These are phyloP conservation scores for Jatropha multifida DNA, from an alignment of 441 rosid species.

Conservation along the genomic window DNA sequence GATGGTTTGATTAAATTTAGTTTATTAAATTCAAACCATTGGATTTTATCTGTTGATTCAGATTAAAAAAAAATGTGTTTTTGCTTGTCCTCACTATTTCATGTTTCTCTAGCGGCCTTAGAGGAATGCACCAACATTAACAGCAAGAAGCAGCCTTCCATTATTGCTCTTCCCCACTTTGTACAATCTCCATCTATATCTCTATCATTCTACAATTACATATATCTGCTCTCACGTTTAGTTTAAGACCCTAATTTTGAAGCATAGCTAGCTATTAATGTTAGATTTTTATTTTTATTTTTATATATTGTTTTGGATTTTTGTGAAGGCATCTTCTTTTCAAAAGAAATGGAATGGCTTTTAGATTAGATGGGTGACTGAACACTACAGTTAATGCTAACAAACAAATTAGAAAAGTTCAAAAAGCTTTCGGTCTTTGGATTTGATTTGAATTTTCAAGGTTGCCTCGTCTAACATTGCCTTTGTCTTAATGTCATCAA, in stretches of 20 bases:
- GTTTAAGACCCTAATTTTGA: not conserved
- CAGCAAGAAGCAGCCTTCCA: not conserved
- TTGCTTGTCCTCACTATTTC: not conserved
- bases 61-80: too few relatives aligned
- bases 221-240: not conserved
- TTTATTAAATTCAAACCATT: too few relatives aligned
- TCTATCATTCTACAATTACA: not conserved
- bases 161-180: conserved; percentile 14
- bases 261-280: not conserved
- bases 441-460: not conserved
- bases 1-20: too few relatives aligned
- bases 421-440: not conserved
- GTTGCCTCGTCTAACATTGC: not conserved
- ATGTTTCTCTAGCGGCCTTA: not conserved
- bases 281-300: not conserved
- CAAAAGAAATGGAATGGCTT: not conserved
- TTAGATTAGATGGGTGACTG: conserved; percentile 3
- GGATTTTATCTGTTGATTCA: too few relatives aligned
- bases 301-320: too few relatives aligned
- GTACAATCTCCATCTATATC: conserved; percentile 6
- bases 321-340: too few relatives aligned
- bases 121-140: not conserved
- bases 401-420: not conserved
- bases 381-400: conserved; percentile 14
- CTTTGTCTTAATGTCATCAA: conserved; percentile 10